These are phyloP conservation scores for Flaveria linearis DNA, from an alignment of 129 eudicot species.

Conservation along the genomic window DNA sequence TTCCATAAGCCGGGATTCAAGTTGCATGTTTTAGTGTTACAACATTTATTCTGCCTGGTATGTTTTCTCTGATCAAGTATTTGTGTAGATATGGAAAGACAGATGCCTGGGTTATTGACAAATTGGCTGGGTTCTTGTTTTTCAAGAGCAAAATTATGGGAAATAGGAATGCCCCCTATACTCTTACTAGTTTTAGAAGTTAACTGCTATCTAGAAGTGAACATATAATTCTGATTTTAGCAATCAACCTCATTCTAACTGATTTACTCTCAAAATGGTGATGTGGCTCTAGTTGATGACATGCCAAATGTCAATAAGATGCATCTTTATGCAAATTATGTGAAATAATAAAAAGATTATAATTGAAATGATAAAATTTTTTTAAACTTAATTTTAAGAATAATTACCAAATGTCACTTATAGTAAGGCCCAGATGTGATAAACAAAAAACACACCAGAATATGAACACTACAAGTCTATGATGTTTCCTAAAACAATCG, in stretches of 20 bases:
- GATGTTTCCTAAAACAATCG: no score
- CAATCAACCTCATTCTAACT: background rate
- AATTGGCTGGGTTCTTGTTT: background rate
- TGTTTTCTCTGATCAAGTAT: conserved; percentile 1
- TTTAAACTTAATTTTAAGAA: background rate
- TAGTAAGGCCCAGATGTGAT: no score
- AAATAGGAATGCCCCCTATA: background rate
- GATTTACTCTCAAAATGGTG: background rate
- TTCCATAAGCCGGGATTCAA: conserved; percentile 98
- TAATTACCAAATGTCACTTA: background rate
- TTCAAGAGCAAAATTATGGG: background rate
- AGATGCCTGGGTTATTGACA: background rate
- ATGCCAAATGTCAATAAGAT: background rate
- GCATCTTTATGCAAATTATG: background rate
- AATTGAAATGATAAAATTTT: background rate
- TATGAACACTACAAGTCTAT: no score
- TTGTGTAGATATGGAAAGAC: background rate
- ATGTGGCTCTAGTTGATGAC: background rate
- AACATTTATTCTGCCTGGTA: conserved; percentile 88
- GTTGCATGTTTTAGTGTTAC: conserved; percentile 90
- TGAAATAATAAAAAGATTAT: background rate
- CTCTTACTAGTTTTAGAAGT: background rate
- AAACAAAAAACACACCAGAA: no score
- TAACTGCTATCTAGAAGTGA: background rate
- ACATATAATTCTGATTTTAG: background rate